phyloP scores from a whole-genome alignment of 2,329 filamentous ascomycete species.

The Clarireedia monteithiana region DNA sequence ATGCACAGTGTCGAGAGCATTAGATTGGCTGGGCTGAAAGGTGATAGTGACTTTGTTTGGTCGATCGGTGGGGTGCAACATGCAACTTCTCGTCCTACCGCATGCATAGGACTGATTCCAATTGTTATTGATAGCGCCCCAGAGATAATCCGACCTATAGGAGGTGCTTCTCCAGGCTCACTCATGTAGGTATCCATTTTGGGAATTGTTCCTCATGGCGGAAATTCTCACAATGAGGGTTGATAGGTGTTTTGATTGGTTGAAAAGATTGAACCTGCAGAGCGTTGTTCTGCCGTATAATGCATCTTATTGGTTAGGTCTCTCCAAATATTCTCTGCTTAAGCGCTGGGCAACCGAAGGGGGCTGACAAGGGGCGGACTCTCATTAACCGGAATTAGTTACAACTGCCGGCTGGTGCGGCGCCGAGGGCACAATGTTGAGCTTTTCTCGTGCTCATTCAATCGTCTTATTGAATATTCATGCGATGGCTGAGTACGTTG shows the following conservation, averaged over 20 bases:
- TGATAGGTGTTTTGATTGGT: not conserved
- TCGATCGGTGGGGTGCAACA: not conserved
- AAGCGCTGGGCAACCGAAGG: not conserved
- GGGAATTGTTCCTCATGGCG: not conserved
- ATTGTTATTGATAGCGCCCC: slow-evolving; percentile 1
- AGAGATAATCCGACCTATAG: slow-evolving; percentile 2
- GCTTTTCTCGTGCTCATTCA: too few species aligned
- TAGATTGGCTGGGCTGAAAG: not conserved
- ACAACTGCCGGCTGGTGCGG: not conserved
- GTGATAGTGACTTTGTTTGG: slow-evolving; percentile 1
- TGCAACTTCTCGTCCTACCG: not conserved
- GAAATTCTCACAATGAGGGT: not conserved
- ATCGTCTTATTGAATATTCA: not conserved
- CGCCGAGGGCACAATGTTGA: too few species aligned
- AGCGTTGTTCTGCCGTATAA: not conserved
- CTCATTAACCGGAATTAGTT: not conserved
- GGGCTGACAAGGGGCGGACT: not conserved
- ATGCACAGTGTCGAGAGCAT: not conserved
- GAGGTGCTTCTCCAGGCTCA: too few species aligned
- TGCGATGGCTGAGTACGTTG: too few species aligned
- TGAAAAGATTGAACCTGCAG: not conserved
- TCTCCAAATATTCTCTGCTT: not conserved
- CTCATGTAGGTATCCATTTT: not conserved
- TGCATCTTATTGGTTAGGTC: not conserved
- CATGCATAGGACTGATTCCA: not conserved